These are phyloP conservation scores for Nicotiana otophora DNA, from an alignment of 257 asterid genomes.

Conservation along the genomic window DNA sequence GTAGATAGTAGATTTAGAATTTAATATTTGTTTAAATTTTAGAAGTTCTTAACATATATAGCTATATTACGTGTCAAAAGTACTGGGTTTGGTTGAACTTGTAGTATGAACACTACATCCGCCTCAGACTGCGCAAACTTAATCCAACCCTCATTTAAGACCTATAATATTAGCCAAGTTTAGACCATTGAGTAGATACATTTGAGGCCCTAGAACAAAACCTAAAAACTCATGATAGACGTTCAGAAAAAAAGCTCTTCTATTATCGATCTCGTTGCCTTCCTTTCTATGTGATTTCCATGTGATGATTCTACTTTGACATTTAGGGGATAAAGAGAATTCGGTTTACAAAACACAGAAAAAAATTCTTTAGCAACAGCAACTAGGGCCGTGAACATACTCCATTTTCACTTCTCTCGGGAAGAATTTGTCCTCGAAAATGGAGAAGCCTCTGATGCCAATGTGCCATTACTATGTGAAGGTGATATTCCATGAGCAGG, in stretches of 20 bases:
- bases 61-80: too few species aligned
- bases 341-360: neutral
- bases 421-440: conserved; percentile 8
- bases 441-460: neutral
- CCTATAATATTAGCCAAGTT: neutral
- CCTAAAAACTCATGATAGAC: neutral
- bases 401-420: neutral
- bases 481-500: conserved; percentile 15
- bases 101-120: too few species aligned
- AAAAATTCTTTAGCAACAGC: neutral
- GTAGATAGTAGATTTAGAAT: too few species aligned
- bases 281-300: neutral
- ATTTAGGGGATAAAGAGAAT: neutral
- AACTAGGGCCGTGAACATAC: neutral
- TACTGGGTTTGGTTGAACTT: too few species aligned
- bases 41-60: too few species aligned
- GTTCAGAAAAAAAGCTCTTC: neutral
- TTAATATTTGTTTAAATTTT: too few species aligned
- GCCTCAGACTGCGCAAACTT: neutral
- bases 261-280: neutral
- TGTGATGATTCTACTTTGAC: neutral
- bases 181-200: neutral
- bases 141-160: neutral
- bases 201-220: neutral
- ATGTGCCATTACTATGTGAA: conserved; percentile 1